Evolutionary conservation across 2,329 filamentous ascomycete genomes (phyloP).

Genomic region (Pestalotiopsis sp.): DNA sequence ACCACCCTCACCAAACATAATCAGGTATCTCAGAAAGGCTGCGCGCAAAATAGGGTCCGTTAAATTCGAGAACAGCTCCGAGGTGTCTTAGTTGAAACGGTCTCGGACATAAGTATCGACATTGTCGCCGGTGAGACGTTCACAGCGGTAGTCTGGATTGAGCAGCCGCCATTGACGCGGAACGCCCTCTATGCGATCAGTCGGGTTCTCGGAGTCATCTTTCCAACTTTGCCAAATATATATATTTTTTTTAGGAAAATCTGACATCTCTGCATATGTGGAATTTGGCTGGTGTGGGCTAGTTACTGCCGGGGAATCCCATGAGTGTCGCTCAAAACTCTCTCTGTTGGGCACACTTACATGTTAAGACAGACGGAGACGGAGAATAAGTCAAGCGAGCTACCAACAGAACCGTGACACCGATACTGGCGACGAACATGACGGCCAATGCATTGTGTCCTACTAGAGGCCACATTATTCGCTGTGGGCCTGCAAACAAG

Average conservation of each 20-base stretch:
- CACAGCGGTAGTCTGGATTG: not conserved
- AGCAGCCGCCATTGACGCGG: slow-evolving; percentile 25
- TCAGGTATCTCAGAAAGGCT: slow-evolving; percentile 63
- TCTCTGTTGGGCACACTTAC: too few species aligned
- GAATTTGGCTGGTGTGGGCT: too few species aligned
- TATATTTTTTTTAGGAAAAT: slow-evolving; percentile 27
- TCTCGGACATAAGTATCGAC: not conserved
- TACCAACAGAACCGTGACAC: too few species aligned
- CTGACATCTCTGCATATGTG: too few species aligned
- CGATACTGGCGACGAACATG: too few species aligned
- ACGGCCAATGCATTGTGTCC: too few species aligned
- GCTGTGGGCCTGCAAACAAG: too few species aligned
- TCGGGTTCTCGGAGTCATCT: slow-evolving; percentile 30
- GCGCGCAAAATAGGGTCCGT: slow-evolving; percentile 48
- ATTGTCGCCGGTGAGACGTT: not conserved
- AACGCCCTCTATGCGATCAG: slow-evolving; percentile 29
- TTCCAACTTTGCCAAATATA: slow-evolving; percentile 38
- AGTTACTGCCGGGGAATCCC: too few species aligned
- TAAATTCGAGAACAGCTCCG: not conserved
- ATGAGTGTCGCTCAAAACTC: too few species aligned
- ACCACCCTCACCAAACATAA: slow-evolving; percentile 69
- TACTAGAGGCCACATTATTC: too few species aligned
- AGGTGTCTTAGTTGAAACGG: not conserved
- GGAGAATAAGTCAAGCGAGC: too few species aligned
- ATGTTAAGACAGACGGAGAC: too few species aligned